Evolutionary conservation across 352 stramenopile species (phyloP).

Genomic region (Paralagenidium karlingii): DNA sequence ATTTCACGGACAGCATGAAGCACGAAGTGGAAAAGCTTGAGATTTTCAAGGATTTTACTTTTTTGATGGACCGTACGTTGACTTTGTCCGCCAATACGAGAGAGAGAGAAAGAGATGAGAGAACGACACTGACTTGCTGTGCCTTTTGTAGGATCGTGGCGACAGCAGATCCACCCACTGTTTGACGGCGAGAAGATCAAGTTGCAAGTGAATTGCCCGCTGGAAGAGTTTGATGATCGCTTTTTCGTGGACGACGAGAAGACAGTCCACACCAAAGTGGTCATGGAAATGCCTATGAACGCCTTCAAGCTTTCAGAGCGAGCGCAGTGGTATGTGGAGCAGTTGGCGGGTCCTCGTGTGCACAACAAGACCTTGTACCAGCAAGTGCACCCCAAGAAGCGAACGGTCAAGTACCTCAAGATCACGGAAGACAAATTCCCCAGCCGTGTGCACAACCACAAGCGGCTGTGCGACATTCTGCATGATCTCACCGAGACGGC

Average conservation of each 20-base stretch:
- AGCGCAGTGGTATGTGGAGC: slow-evolving; percentile 35
- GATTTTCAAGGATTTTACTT: slow-evolving; percentile 68
- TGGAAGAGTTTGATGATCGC: slow-evolving; percentile 75
- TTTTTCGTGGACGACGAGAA: slow-evolving; percentile 71
- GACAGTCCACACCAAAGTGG: slow-evolving; percentile 71
- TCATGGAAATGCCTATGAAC: slow-evolving; percentile 60
- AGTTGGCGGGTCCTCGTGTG: slow-evolving; percentile 65
- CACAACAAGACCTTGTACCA: no score
- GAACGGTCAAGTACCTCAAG: slow-evolving; percentile 65
- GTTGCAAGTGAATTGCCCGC: slow-evolving; percentile 59
- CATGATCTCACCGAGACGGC: slow-evolving; percentile 58
- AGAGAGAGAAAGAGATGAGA: no score
- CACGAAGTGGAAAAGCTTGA: slow-evolving; percentile 79
- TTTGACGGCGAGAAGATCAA: slow-evolving; percentile 58
- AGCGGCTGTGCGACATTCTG: slow-evolving; percentile 73
- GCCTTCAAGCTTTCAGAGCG: slow-evolving; percentile 42
- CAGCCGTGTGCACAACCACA: slow-evolving; percentile 73
- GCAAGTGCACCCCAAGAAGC: no score
- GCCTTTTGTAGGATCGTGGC: slow-evolving; percentile 34
- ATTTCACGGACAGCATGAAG: slow-evolving; percentile 74
- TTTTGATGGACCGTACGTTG: slow-evolving; percentile 42
- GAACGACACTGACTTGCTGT: neutral
- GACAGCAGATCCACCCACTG: slow-evolving; percentile 60
- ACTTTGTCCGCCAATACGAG: neutral
- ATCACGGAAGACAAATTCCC: slow-evolving; percentile 68